Conservation (phyloP, 2,329 filamentous ascomycete genomes). For the Teratosphaeria nubilosa region DNA sequence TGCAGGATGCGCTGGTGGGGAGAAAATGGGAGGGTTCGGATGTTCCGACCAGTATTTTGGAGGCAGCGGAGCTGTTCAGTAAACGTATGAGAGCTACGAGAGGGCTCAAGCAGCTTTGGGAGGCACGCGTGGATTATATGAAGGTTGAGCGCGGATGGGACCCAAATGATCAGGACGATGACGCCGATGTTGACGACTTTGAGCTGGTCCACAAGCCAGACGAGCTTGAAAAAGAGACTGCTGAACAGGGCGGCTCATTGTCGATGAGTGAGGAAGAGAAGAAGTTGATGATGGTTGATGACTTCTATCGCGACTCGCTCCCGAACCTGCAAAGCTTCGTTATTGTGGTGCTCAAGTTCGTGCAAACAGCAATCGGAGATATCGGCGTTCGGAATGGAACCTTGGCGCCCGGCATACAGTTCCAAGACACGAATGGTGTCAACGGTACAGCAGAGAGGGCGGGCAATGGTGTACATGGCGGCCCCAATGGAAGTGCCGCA, state of each 20-base stretch:
- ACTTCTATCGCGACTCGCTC: constrained; percentile 69
- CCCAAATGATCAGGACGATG: constrained; percentile 19
- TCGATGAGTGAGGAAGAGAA: constrained; percentile 17
- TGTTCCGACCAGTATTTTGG: constrained; percentile 85
- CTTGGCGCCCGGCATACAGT: constrained; percentile 39
- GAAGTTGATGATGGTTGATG: constrained; percentile 51
- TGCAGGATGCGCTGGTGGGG: constrained; percentile 71
- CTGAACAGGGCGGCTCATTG: constrained; percentile 18
- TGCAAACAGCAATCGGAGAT: constrained; percentile 79
- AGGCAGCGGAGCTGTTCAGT: constrained; percentile 87
- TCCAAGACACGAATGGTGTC: constrained; percentile 19
- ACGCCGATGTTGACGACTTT: constrained; percentile 26
- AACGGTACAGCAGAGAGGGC: constrained; percentile 20
- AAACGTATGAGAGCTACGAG: constrained; percentile 83
- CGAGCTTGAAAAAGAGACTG: constrained; percentile 22
- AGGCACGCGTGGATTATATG: constrained; percentile 82
- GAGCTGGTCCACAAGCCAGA: constrained; percentile 14
- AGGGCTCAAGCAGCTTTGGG: constrained; percentile 87
- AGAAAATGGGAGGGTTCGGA: constrained; percentile 89
- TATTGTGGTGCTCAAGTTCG: constrained; percentile 81
- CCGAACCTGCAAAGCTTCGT: constrained; percentile 86
- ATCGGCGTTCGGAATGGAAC: constrained; percentile 49
- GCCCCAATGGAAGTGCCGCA: constrained; percentile 20
- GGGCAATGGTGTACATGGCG: constrained; percentile 28
- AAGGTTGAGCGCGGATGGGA: constrained; percentile 89